Base-by-base conservation (phyloP, 139 green algal genomes). In the Coelastrella sp. region DNA sequence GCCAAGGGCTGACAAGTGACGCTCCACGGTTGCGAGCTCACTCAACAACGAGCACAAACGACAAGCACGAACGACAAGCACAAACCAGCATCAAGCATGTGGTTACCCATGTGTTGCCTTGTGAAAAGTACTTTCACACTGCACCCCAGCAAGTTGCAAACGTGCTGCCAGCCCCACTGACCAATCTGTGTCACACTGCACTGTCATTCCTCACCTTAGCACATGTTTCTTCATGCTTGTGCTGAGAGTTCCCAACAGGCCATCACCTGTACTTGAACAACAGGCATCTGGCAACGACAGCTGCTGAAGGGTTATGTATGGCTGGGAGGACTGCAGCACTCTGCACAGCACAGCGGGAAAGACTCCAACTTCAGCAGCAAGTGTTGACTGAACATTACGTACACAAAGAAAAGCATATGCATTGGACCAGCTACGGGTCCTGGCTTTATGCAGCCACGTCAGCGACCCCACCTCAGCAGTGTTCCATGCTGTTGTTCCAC, bases 161-260 rank as follows among this genome's bases (percentile, higher is more conserved):
- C 0, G 10, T 13, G 10, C 8, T 71, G 22, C 75, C 75, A 58
- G 23, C 73, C 73, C 19, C 13, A 54, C 76, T 61, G 32, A 47
- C 32, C 32, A 47, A 47, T 47, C n/a, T 47, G 32, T 47, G 32
- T 47, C 32, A 47, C 32, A 47, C 32, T 47, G 14, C 76, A 47
- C 23, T 4, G 54, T 56, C 78, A n/a, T 56, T 54, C 20, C 68
- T 23, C 68, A 88, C 83, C 68, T 66, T 4, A 88, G 83, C 19
- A 88, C 16, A 61, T 80, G 47, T 3, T 5, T 22, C 68, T 57
- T 20, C 68, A 88, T 58, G 66, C 59, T 20, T n/a, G 3, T 56
- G 47, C 83, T 80, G 5, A 88, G 66, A 60, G 20, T n/a, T 23
- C 47, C 83, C 83, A 88, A 68, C 83, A 80, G 20, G 10, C 7